phyloP scores from a whole-genome alignment of 1,284 basidiomycete species.

The Phlebopus sp. region DNA sequence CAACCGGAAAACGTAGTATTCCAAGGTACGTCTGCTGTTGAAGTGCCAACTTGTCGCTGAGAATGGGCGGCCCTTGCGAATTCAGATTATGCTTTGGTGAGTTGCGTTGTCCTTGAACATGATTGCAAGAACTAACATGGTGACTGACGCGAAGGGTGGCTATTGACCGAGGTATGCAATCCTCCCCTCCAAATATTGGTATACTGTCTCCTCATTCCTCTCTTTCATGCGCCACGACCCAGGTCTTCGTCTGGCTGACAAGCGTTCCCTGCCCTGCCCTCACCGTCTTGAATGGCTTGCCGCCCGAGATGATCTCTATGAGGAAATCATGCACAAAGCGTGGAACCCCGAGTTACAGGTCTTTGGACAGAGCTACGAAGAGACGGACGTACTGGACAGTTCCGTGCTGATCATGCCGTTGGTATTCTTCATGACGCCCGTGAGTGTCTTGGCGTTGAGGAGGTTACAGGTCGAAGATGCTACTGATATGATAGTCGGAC shows the following conservation, averaged over 20 bases:
- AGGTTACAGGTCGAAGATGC: slow-evolving; percentile 5
- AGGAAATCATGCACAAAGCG: slow-evolving; percentile 79
- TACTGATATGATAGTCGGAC: slow-evolving; percentile 59
- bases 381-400: slow-evolving; percentile 66
- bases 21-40: slow-evolving; percentile 56
- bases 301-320: slow-evolving; percentile 78
- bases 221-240: neutral
- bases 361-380: slow-evolving; percentile 80
- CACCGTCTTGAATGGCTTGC: slow-evolving; percentile 68
- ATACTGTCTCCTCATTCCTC: neutral
- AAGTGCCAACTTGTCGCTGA: slow-evolving; percentile 8
- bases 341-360: slow-evolving; percentile 67
- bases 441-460: slow-evolving; percentile 35
- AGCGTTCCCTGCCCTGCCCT: slow-evolving; percentile 79
- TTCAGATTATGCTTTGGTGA: slow-evolving; percentile 83
- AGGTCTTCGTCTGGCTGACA: slow-evolving; percentile 87
- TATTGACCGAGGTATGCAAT: slow-evolving; percentile 69
- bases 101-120: neutral
- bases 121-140: slow-evolving; percentile 6
- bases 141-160: slow-evolving; percentile 66
- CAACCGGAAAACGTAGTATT: slow-evolving; percentile 57
- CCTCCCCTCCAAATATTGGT: slow-evolving; percentile 1
- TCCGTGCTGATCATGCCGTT: slow-evolving; percentile 81
- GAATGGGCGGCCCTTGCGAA: neutral
- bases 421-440: slow-evolving; percentile 82